Evolutionary conservation across 306 rosid species (phyloP).

Genomic region (Pterocarpus santalinus): DNA sequence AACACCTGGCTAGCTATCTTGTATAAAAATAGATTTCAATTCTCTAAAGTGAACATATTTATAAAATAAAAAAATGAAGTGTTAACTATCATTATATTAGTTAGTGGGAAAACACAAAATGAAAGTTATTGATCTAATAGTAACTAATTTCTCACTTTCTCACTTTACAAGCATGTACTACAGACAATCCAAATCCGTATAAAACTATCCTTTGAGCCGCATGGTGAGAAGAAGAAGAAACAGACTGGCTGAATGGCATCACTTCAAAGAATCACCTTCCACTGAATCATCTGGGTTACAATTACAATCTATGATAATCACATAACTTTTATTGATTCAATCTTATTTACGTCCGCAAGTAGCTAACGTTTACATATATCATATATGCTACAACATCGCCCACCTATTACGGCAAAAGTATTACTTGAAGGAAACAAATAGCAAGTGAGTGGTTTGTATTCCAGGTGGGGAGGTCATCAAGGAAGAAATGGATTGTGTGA

Average conservation of each 20-base stretch:
- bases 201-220: too few species aligned
- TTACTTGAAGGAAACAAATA: not conserved
- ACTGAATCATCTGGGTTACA: constrained; percentile 32
- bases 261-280: constrained; percentile 16
- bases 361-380: not conserved
- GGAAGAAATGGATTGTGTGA: constrained; percentile 93
- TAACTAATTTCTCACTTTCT: too few species aligned
- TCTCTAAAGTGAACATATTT: too few species aligned
- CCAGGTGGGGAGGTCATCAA: constrained; percentile 46
- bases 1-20: too few species aligned
- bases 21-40: too few species aligned
- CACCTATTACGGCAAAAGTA: constrained; percentile 22
- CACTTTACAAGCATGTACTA: too few species aligned
- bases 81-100: too few species aligned
- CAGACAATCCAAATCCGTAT: too few species aligned
- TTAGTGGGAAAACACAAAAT: too few species aligned
- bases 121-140: too few species aligned
- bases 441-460: not conserved
- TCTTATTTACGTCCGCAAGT: constrained; percentile 6
- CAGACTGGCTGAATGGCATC: not conserved
- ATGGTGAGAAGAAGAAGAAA: not conserved
- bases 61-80: too few species aligned
- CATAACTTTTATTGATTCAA: constrained; percentile 30
- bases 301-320: constrained; percentile 22
- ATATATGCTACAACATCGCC: constrained; percentile 1